phyloP scores from a whole-genome alignment of 164 flowering plant species.

The Stephania japonica region DNA sequence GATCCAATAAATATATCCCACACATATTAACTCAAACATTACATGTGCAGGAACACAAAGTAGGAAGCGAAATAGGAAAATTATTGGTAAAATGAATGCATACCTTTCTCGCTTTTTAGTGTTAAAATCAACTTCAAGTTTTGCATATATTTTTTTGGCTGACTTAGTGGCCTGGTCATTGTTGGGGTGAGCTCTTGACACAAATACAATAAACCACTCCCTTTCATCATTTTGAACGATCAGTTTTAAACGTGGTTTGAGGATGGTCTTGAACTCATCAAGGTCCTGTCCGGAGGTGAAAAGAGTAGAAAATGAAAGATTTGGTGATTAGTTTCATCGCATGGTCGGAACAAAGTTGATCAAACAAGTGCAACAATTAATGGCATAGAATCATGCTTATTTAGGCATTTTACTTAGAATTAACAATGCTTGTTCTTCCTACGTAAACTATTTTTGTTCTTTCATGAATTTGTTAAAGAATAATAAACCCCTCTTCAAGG shows the following conservation, averaged over 20 bases:
- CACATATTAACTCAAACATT: not conserved
- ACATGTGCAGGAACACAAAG: not conserved
- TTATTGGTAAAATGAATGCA: not conserved
- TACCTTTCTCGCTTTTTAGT: conserved; percentile 94
- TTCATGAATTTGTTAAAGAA: no score
- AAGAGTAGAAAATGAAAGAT: not conserved
- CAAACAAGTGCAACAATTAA: no score
- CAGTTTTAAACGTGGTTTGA: conserved; percentile 88
- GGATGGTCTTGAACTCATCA: conserved; percentile 93
- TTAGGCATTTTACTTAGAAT: no score
- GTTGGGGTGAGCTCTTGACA: conserved; percentile 81
- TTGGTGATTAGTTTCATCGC: no score
- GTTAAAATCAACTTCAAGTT: conserved; percentile 93
- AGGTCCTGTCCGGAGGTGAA: conserved; percentile 57
- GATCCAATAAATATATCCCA: not conserved
- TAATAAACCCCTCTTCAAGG: no score
- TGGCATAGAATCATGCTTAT: no score
- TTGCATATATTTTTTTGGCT: conserved; percentile 87
- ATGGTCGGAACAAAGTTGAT: no score
- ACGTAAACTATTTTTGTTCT: no score
- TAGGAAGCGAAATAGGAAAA: not conserved
- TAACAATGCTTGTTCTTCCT: no score
- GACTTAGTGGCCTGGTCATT: conserved; percentile 78
- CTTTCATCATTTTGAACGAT: conserved; percentile 93
- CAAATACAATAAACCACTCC: conserved; percentile 96